Percentiles rank a stretch among this genome's conserved stretches.
Conservation (phyloP, 306 rosid species). For the Sphenostylis stenocarpa region DNA sequence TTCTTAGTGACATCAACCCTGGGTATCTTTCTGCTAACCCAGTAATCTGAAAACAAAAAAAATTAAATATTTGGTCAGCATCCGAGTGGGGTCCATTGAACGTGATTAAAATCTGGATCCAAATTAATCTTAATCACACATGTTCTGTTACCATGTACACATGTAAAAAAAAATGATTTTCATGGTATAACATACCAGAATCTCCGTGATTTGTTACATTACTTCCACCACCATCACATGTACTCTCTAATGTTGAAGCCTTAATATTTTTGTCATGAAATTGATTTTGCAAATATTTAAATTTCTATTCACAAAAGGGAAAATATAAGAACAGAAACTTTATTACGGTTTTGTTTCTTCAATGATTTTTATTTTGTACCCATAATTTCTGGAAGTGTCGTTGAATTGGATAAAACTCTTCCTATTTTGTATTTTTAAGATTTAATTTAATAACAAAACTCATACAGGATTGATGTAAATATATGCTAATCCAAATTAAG, state of each 20-base stretch:
- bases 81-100: background rate
- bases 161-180: background rate
- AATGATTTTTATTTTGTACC: background rate
- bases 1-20: conserved; percentile 83
- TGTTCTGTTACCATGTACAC: background rate
- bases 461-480: background rate
- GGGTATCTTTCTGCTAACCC: conserved; percentile 79
- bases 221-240: background rate
- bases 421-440: too few relatives aligned
- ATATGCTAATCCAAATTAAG: background rate
- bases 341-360: background rate
- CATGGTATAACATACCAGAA: background rate
- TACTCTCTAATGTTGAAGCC: background rate
- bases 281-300: background rate
- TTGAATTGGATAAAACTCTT: background rate
- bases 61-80: conserved; percentile 17
- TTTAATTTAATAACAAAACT: too few relatives aligned
- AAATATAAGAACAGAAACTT: background rate
- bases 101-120: background rate
- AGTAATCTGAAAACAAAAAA: conserved; percentile 57
- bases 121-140: background rate
- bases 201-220: background rate
- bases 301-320: background rate
- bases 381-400: background rate
- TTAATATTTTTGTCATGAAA: background rate